Conservation (phyloP, 2,329 filamentous ascomycete genomes). For the Conoideocrella luteorostrata region DNA sequence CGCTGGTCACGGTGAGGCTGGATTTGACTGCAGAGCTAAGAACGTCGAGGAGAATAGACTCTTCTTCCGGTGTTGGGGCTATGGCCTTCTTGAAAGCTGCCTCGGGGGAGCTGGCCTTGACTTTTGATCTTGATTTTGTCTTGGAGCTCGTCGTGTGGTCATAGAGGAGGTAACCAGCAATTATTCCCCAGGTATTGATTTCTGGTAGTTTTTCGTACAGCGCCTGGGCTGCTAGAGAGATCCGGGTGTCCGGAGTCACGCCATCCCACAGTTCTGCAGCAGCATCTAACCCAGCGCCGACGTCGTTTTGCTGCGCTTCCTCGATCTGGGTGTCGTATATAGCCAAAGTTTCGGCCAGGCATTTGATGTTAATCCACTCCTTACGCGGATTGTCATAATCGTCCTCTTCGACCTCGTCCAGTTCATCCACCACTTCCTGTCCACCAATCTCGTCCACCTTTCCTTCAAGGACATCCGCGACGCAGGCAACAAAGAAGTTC, state of each 20-base stretch:
- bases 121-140: slow-evolving; percentile 43
- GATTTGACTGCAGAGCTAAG: slow-evolving; percentile 76
- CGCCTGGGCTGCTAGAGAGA: slow-evolving; percentile 77
- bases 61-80: slow-evolving; percentile 69
- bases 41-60: slow-evolving; percentile 79
- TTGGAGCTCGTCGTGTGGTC: slow-evolving; percentile 70
- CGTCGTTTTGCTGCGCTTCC: slow-evolving; percentile 44
- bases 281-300: slow-evolving; percentile 40
- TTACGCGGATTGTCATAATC: slow-evolving; percentile 69
- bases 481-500: slow-evolving; percentile 81
- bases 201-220: slow-evolving; percentile 78
- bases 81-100: slow-evolving; percentile 63
- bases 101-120: slow-evolving; percentile 48
- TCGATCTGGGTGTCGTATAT: slow-evolving; percentile 70
- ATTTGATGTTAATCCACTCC: slow-evolving; percentile 90
- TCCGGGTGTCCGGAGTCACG: slow-evolving; percentile 67
- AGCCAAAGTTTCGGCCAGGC: slow-evolving; percentile 74
- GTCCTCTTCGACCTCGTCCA: slow-evolving; percentile 65
- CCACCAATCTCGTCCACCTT: slow-evolving; percentile 82
- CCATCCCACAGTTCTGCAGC: slow-evolving; percentile 54
- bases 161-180: slow-evolving; percentile 86
- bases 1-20: slow-evolving; percentile 58
- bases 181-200: slow-evolving; percentile 77
- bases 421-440: slow-evolving; percentile 68
- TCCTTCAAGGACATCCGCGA: slow-evolving; percentile 72